Evolutionary conservation across 2,329 filamentous ascomycete genomes (phyloP).

Genomic region (Verticillium tricorpus): DNA sequence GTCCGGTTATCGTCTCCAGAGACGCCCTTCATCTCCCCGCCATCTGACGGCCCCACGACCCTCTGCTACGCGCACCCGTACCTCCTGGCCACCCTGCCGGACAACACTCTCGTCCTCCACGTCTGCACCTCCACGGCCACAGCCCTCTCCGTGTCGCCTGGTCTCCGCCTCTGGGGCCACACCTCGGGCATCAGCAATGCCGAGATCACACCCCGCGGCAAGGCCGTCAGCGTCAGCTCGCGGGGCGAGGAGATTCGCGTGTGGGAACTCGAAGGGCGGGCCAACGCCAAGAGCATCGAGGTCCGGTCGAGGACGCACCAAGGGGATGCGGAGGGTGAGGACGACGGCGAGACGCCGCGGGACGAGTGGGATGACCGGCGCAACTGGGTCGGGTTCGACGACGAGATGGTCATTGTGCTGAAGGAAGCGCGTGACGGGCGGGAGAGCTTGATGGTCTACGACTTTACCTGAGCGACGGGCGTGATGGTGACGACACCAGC

Average conservation of each 20-base stretch:
- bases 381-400: constrained; percentile 81
- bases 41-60: constrained; percentile 47
- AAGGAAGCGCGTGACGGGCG: constrained; percentile 64
- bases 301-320: constrained; percentile 34
- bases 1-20: neutral
- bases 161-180: constrained; percentile 81
- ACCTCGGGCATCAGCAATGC: constrained; percentile 85
- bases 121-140: constrained; percentile 70
- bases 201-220: constrained; percentile 78
- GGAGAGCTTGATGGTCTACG: constrained; percentile 77
- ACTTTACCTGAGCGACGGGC: constrained; percentile 62
- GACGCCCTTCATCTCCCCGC: neutral
- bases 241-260: constrained; percentile 76
- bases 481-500: too few relatives aligned
- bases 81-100: constrained; percentile 74
- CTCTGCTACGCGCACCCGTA: constrained; percentile 78
- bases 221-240: constrained; percentile 82
- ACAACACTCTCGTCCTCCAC: constrained; percentile 83
- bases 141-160: constrained; percentile 64
- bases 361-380: constrained; percentile 39
- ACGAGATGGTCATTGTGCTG: constrained; percentile 85
- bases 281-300: constrained; percentile 43
- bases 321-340: neutral
- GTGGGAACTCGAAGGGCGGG: constrained; percentile 81
- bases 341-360: neutral